A percentile compares a stretch with the other conserved stretches of the same genome.
Evolutionary conservation across 139 green algal genomes (phyloP).

Genomic region (Tetraselmis chui): DNA sequence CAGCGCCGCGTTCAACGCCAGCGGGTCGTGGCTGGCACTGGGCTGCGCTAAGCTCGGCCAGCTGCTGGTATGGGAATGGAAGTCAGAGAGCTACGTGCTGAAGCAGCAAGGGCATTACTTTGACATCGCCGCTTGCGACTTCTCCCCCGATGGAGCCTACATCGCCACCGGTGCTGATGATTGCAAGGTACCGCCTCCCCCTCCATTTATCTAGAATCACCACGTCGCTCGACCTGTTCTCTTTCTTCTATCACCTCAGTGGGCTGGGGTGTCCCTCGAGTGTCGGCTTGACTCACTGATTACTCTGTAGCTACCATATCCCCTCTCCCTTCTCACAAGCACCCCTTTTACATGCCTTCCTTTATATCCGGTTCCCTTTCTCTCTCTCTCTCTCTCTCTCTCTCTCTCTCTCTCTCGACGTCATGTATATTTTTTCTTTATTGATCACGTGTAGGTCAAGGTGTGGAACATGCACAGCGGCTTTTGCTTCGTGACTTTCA

Average conservation of each 20-base stretch:
- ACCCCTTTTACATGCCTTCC: too few relatives aligned
- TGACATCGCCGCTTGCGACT: constrained; percentile 64
- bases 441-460: constrained; percentile 79
- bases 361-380: too few relatives aligned
- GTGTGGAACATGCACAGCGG: constrained; percentile 68
- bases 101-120: constrained; percentile 87
- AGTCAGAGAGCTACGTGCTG: constrained; percentile 87
- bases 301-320: too few relatives aligned
- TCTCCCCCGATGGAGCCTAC: constrained; percentile 74
- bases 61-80: constrained; percentile 98
- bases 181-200: constrained; percentile 70
- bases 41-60: constrained; percentile 83
- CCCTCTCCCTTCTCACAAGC: too few relatives aligned
- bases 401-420: too few relatives aligned
- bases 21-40: constrained; percentile 80
- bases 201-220: too few relatives aligned
- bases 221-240: too few relatives aligned
- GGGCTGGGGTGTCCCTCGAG: too few relatives aligned
- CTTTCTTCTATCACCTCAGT: too few relatives aligned
- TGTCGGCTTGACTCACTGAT: too few relatives aligned
- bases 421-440: constrained; percentile 1
- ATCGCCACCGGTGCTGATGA: constrained; percentile 84
- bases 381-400: too few relatives aligned
- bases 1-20: constrained; percentile 64
- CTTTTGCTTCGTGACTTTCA: constrained; percentile 92